phyloP scores from a whole-genome alignment of 345 rosid species.

The Citropsis articulata region DNA sequence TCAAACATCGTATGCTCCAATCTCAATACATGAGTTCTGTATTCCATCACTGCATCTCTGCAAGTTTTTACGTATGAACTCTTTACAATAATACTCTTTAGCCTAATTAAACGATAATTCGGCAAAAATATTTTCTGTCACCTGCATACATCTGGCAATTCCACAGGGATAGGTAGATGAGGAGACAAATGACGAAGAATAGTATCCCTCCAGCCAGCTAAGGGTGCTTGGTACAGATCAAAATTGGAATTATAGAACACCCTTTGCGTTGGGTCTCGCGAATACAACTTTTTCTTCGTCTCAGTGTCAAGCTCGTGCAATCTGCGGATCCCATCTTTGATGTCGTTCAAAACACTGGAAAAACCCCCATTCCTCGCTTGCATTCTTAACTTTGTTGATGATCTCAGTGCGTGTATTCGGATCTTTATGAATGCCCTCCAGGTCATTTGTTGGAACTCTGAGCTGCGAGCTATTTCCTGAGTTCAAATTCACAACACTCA shows the following conservation, averaged over 20 bases:
- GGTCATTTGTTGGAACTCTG: neutral
- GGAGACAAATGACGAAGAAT: conserved; percentile 13
- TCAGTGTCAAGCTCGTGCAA: conserved; percentile 22
- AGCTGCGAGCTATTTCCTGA: neutral
- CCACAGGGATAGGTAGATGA: conserved; percentile 16
- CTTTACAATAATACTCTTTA: too few relatives aligned
- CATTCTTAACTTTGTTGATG: neutral
- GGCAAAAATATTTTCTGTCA: neutral
- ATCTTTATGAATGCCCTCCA: too few relatives aligned
- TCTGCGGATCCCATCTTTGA: conserved; percentile 13
- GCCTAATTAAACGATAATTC: neutral
- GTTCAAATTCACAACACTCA: neutral
- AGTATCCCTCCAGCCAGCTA: conserved; percentile 30
- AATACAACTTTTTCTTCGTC: conserved; percentile 22
- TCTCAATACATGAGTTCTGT: neutral
- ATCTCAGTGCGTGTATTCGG: neutral
- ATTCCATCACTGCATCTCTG: conserved; percentile 11
- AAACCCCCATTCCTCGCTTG: conserved; percentile 25
- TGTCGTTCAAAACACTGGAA: conserved; percentile 23
- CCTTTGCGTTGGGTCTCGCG: conserved; percentile 12
- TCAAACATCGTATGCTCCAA: conserved; percentile 11
- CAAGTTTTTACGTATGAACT: neutral
- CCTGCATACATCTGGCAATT: conserved; percentile 27
- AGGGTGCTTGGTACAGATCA: conserved; percentile 19
- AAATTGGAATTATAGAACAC: conserved; percentile 15